These are phyloP conservation scores for Paramecium tetraurelia DNA, from an alignment of 73 alveolate species.

Conservation along the genomic window DNA sequence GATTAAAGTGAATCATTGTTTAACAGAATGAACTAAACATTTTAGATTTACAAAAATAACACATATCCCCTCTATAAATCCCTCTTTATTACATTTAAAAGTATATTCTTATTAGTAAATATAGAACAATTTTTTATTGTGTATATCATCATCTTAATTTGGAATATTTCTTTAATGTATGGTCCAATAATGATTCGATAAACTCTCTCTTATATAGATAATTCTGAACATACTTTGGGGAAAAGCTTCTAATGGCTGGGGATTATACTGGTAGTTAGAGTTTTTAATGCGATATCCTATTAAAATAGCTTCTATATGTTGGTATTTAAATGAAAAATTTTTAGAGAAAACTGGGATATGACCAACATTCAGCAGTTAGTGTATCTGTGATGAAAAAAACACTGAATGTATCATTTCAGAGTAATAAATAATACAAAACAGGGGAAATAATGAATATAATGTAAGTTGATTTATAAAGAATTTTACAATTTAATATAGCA, in stretches of 20 bases:
- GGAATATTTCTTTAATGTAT: neutral
- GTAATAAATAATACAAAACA: neutral
- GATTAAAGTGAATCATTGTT: neutral
- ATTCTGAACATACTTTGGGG: neutral
- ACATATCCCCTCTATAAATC: neutral
- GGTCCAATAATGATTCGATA: neutral
- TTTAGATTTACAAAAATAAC: neutral
- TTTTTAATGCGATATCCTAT: neutral
- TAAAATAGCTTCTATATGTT: neutral
- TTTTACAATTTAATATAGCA: neutral
- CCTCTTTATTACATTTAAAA: neutral
- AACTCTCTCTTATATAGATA: neutral
- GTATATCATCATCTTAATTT: neutral
- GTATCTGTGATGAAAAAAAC: neutral
- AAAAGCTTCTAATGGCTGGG: neutral
- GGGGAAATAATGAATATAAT: slow-evolving; percentile 43
- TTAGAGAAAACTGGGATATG: slow-evolving; percentile 37
- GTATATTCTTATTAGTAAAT: neutral
- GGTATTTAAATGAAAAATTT: neutral
- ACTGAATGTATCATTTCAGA: neutral
- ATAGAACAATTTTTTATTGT: neutral
- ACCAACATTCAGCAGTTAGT: slow-evolving; percentile 1
- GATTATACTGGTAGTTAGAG: neutral
- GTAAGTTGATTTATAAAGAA: slow-evolving; percentile 30
- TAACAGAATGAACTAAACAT: neutral